Percentiles rank a stretch among this genome's conserved stretches.
Evolutionary conservation across 192 early-diverging fungal genomes (phyloP).

Genomic region (Backusella mclennaniae): DNA sequence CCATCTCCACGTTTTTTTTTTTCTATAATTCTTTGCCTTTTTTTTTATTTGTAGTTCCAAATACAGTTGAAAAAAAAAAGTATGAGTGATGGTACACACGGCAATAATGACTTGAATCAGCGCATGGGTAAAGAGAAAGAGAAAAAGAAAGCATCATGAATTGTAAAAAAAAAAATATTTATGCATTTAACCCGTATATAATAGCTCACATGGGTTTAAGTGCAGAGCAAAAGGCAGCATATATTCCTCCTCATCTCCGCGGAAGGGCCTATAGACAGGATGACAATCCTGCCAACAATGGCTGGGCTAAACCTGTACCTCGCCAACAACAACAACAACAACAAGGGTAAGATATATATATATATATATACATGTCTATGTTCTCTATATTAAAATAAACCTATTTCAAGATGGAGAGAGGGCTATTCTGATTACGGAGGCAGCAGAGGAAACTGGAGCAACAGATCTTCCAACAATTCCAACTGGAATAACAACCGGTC

Average conservation of each 20-base stretch:
- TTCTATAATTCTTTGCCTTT: neutral
- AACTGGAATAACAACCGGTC: slow-evolving; percentile 21
- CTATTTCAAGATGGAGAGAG: slow-evolving; percentile 4
- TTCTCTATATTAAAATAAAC: neutral
- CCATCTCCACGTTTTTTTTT: neutral
- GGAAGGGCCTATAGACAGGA: slow-evolving; percentile 31
- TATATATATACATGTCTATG: too few species aligned
- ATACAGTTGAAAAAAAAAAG: neutral
- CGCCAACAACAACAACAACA: neutral
- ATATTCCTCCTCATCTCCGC: slow-evolving; percentile 66
- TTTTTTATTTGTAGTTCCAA: neutral
- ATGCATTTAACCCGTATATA: neutral
- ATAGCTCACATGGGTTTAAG: slow-evolving; percentile 69
- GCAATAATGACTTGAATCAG: slow-evolving; percentile 9
- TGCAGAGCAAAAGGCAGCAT: slow-evolving; percentile 33
- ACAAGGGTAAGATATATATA: neutral
- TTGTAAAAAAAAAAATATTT: neutral
- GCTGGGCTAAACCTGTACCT: slow-evolving; percentile 24
- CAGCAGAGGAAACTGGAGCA: neutral
- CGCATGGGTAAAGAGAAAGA: neutral
- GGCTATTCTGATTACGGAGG: slow-evolving; percentile 15
- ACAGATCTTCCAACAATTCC: slow-evolving; percentile 10
- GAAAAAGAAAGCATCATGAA: too few species aligned
- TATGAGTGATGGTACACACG: slow-evolving; percentile 7
- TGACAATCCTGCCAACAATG: slow-evolving; percentile 27